A percentile compares a stretch with the other conserved stretches of the same genome.
Evolutionary conservation across 345 rosid genomes (phyloP).

Genomic region (Ceriops zippeliana): DNA sequence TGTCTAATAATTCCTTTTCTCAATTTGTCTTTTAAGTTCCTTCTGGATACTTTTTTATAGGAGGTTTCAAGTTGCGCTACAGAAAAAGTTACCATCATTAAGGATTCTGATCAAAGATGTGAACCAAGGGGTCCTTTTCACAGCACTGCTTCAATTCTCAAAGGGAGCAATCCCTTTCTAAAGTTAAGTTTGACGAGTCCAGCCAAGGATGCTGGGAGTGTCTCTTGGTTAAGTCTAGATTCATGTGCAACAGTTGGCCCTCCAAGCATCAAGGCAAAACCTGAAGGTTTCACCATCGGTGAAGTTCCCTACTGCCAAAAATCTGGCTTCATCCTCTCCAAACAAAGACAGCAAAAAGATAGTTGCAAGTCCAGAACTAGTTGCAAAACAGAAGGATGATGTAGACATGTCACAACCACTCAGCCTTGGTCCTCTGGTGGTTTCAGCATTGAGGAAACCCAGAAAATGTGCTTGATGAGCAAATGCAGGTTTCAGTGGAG

Average conservation of each 20-base stretch:
- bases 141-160: slow-evolving; percentile 12
- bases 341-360: slow-evolving; percentile 44
- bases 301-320: slow-evolving; percentile 25
- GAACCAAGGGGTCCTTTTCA: slow-evolving; percentile 9
- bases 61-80: slow-evolving; percentile 30
- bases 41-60: slow-evolving; percentile 33
- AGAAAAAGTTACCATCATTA: slow-evolving; percentile 26
- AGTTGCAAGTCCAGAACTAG: slow-evolving; percentile 32
- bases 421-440: slow-evolving; percentile 47
- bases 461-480: slow-evolving; percentile 45
- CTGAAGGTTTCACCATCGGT: slow-evolving; percentile 22
- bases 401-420: slow-evolving; percentile 37
- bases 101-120: slow-evolving; percentile 30
- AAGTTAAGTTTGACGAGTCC: slow-evolving; percentile 31
- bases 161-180: slow-evolving; percentile 25
- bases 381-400: slow-evolving; percentile 30
- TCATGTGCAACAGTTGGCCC: slow-evolving; percentile 36
- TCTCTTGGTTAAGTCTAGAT: slow-evolving; percentile 81
- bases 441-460: slow-evolving; percentile 42
- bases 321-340: slow-evolving; percentile 28
- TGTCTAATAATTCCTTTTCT: background rate
- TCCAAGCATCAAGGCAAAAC: slow-evolving; percentile 31
- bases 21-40: slow-evolving; percentile 9
- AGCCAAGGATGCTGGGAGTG: slow-evolving; percentile 41
- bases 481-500: slow-evolving; percentile 25